Conservation (phyloP, 441 rosid species). For the Macaranga tanarius region DNA sequence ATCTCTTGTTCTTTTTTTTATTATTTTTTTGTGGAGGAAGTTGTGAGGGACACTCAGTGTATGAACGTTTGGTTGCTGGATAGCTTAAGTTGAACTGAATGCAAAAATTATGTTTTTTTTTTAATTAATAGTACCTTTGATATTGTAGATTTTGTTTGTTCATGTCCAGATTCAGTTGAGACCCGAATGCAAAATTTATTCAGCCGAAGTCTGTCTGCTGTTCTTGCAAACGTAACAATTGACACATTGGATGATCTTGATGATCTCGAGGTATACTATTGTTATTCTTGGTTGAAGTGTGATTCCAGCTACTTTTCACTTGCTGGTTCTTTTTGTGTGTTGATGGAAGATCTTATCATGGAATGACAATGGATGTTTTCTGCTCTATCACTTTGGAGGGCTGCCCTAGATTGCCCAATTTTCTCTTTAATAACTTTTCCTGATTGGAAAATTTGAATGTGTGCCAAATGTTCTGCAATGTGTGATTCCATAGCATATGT, state of each 20-base stretch:
- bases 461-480: background rate
- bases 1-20: background rate
- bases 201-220: conserved; percentile 50
- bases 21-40: background rate
- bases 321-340: background rate
- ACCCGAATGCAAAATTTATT: conserved; percentile 51
- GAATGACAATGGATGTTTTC: background rate
- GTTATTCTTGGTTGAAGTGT: background rate
- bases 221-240: conserved; percentile 58
- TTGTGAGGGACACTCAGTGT: background rate
- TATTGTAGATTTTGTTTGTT: conserved; percentile 13
- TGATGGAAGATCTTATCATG: background rate
- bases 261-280: conserved; percentile 64
- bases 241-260: conserved; percentile 55
- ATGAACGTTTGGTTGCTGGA: conserved; percentile 2
- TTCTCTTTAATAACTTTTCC: background rate
- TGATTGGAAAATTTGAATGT: background rate
- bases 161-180: conserved; percentile 63
- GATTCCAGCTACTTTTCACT: background rate
- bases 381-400: background rate
- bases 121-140: background rate
- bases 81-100: background rate
- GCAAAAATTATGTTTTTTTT: background rate
- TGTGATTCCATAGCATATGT: background rate
- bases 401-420: background rate